Base-by-base conservation (phyloP, 1,284 basidiomycete species). In the Volvariella volvacea region DNA sequence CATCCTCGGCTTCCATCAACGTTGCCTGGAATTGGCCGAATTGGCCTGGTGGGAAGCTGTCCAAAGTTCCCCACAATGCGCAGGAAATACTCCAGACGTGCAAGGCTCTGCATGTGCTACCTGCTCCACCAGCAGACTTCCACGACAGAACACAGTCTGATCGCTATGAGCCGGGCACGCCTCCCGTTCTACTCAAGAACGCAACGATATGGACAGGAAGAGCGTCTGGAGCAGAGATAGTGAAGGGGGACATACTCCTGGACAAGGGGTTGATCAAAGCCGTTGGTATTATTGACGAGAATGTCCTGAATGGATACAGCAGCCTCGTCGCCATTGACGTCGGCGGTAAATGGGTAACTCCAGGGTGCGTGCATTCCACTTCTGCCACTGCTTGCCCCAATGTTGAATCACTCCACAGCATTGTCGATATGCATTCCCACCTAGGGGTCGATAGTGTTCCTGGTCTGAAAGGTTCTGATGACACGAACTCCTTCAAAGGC, bases 171-270 rank as follows among this genome's bases (percentile, higher is more conserved):
- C 53, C 64, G 6, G 82, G 80, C 4, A 87, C 86, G 1, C 68
- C 67, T 17, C 66, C 83, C 3, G 78, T 78, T 2, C 68, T 86
- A 50, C 76, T 93, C 48, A 73, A 69, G 59, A 92, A 92, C 57
- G 90, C 81, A 12, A 88, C 79, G 0, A 71, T 94, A n/a, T 92
- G 89, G 88, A 92, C 88, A 1, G 89, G 88, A 37, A 71, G 71
- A 39, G 62, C 75, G 25, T 68, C 76, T 33, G 83, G 83, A 2
- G 65, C 70, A 22, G 81, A 90, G 58, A 68, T 88, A 28, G 55
- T 89, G 17, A 58, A 71, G 7, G 83, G 78, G 0, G 76, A 82
- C 51, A 50, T 84, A 14, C 57, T 80, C 2, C 57, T 84, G 4
- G 73, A 79, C 50, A 67, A 70, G 19, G 81, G 81, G 6, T 54